Conservation (phyloP, 345 rosid genomes). For the Sisymbrium irio region DNA sequence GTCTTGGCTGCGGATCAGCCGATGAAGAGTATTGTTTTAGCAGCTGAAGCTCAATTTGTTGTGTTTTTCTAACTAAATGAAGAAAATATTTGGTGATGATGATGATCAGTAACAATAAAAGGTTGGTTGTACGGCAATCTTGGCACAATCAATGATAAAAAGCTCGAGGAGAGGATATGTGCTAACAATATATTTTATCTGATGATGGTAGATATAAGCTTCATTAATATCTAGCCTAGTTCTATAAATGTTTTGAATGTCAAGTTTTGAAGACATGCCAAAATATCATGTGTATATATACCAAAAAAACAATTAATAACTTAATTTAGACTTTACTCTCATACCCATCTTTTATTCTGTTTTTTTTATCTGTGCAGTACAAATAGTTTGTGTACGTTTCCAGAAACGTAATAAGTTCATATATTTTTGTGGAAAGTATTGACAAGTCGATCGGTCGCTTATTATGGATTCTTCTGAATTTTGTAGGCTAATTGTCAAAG, state of each 20-base stretch:
- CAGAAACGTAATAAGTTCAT: too few relatives aligned
- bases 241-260: too few relatives aligned
- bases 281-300: too few relatives aligned
- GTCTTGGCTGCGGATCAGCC: not conserved
- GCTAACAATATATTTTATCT: not conserved
- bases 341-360: too few relatives aligned
- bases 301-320: too few relatives aligned
- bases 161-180: not conserved
- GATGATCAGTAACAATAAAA: not conserved
- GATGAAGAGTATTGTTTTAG: not conserved
- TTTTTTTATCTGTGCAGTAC: too few relatives aligned
- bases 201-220: not conserved
- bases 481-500: too few relatives aligned
- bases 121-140: not conserved
- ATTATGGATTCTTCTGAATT: too few relatives aligned
- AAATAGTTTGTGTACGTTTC: too few relatives aligned
- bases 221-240: not conserved
- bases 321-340: too few relatives aligned
- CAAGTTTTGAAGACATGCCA: not conserved
- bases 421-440: too few relatives aligned
- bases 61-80: not conserved
- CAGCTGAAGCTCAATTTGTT: not conserved
- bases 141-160: not conserved
- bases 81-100: not conserved
- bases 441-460: too few relatives aligned